phyloP scores from a whole-genome alignment of 768 basidiomycete genomes.

The Chalciporus piperatus region DNA sequence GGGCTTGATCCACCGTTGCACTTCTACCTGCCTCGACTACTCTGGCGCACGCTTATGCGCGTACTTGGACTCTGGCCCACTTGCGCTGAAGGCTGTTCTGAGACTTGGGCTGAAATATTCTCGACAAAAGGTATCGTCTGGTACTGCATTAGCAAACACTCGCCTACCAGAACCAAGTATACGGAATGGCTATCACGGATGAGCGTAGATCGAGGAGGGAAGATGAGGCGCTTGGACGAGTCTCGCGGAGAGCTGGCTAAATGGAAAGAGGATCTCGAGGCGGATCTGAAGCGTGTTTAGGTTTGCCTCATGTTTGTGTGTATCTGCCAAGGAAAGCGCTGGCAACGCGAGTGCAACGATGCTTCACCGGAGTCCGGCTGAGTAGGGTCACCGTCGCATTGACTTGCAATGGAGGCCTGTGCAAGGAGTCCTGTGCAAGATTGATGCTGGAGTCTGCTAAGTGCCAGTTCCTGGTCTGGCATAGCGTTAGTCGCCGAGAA shows the following conservation, averaged over 20 bases:
- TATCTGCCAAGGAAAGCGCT: too few relatives aligned
- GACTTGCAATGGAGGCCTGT: too few relatives aligned
- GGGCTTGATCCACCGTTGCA: conserved; percentile 68
- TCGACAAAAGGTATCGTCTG: conserved; percentile 50
- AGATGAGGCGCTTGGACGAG: conserved; percentile 51
- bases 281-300: conserved; percentile 7
- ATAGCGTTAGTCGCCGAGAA: too few relatives aligned
- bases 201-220: conserved; percentile 29
- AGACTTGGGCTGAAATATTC: conserved; percentile 40
- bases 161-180: conserved; percentile 14
- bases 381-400: too few relatives aligned
- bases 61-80: conserved; percentile 32
- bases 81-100: conserved; percentile 51
- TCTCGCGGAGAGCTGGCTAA: conserved; percentile 42
- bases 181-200: conserved; percentile 15
- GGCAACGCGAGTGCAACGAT: too few relatives aligned
- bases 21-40: conserved; percentile 59
- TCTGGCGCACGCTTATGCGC: conserved; percentile 51
- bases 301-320: neutral
- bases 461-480: too few relatives aligned
- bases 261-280: conserved; percentile 35
- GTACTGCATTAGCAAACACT: conserved; percentile 46
- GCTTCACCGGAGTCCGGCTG: too few relatives aligned
- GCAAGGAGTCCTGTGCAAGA: too few relatives aligned
- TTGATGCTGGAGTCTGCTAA: too few relatives aligned